Percentiles rank a stretch among this genome's conserved stretches.
Evolutionary conservation across 1,284 basidiomycete species (phyloP).

Genomic region (Papiliotrema fonsecae): DNA sequence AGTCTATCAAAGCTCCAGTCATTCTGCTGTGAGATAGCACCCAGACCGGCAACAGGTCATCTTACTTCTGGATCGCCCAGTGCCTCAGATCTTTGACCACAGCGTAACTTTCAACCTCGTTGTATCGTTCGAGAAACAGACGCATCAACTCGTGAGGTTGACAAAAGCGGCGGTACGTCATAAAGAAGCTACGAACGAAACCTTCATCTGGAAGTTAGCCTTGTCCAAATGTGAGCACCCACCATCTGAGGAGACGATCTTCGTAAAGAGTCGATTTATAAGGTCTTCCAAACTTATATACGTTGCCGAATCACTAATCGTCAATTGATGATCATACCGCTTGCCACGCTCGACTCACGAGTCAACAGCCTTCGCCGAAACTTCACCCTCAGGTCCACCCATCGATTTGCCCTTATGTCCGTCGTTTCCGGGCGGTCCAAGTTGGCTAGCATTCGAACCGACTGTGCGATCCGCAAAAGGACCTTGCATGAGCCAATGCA

Average conservation of each 20-base stretch:
- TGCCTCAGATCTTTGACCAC: conserved; percentile 34
- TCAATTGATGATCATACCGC: background rate
- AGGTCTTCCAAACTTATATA: conserved; percentile 29
- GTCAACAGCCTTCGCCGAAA: too few species aligned
- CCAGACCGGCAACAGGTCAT: background rate
- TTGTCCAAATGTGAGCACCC: background rate
- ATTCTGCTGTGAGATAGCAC: conserved; percentile 23
- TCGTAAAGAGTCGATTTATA: conserved; percentile 34
- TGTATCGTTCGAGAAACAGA: conserved; percentile 35
- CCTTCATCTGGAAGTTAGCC: conserved; percentile 25
- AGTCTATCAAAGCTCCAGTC: conserved; percentile 39
- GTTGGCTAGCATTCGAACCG: too few species aligned
- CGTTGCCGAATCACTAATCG: conserved; percentile 10
- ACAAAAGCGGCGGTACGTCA: conserved; percentile 45
- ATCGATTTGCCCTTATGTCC: too few species aligned
- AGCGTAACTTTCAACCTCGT: conserved; percentile 30
- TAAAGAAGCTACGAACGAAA: conserved; percentile 41
- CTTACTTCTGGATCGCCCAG: conserved; percentile 44
- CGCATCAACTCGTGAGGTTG: conserved; percentile 35
- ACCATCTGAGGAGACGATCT: conserved; percentile 41
- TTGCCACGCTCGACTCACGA: too few species aligned
- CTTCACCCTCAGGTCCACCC: too few species aligned
- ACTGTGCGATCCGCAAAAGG: too few species aligned
- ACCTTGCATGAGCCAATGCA: conserved; percentile 31
- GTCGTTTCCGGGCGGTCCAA: too few species aligned